Evolutionary conservation across 2,329 filamentous ascomycete species (phyloP), one percentile per base, ranked within the genome.

Genomic region (Sporothrix euskadiensis): DNA sequence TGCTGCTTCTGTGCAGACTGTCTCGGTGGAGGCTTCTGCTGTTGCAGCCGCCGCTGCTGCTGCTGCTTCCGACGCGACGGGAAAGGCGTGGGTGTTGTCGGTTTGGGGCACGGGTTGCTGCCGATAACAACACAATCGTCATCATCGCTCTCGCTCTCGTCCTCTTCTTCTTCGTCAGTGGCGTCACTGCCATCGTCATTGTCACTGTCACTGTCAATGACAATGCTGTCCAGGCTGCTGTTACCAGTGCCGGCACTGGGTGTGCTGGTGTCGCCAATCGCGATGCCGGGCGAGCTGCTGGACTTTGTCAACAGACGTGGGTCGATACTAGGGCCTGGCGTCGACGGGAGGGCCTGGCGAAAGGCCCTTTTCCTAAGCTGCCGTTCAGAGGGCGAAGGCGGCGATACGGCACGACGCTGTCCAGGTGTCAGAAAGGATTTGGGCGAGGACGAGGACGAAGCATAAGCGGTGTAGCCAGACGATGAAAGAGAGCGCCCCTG

Each of bases 371-470:
- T 59, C 12, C 30, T 30, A 2, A 47, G n/a, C 7, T 30, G 22
- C 9, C 61, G 61, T 5, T 66, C 61, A 41, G 39, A 47, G 39
- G 61, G 61, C 22, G 61, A 66, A 22, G 61, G 61, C 12, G 61
- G 61, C 7, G 61, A 47, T 4, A 66, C 41, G 5, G n/a, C 1
- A 3, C 61, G 61, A 8, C 22, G 39, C 39, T 47, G 61, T 30
- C 61, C 41, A 26, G 61, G 10, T 10, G 61, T 66, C 10, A 30
- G 1, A 12, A 30, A 47, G 19, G 39, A 22, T n/a, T 41, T 16
- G 3, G 61, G 8, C 39, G 35, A 63, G 8, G 35, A 7, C 8
- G 6, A 49, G 3, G 44, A 49, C 1, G 44, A 49, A 19, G 44
- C 3, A 4, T 1, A 12, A 19, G 44, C 3, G 14, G 12, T 4